phyloP scores from a whole-genome alignment of 345 rosid species.

The Microcos paniculata region DNA sequence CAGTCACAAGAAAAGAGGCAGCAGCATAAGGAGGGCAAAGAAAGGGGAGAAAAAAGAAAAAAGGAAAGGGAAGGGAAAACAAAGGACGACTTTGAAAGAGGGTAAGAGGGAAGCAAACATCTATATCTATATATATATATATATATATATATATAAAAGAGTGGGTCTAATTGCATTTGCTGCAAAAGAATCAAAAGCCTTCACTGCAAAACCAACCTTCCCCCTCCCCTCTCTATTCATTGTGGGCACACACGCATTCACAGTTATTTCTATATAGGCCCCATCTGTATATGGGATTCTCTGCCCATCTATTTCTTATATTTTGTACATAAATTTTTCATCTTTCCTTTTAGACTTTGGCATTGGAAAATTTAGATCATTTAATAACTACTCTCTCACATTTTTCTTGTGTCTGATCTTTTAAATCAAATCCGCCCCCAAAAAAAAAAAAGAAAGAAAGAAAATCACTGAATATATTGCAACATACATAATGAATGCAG shows the following conservation, averaged over 20 bases:
- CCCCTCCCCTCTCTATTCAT: conserved; percentile 17
- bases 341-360: background rate
- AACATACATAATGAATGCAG: background rate
- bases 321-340: background rate
- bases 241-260: conserved; percentile 35
- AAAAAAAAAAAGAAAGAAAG: no score
- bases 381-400: no score
- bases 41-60: background rate
- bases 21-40: background rate
- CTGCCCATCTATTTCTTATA: background rate
- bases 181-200: conserved; percentile 41
- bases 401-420: no score
- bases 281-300: conserved; percentile 18
- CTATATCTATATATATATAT: background rate
- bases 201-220: conserved; percentile 26
- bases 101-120: conserved; percentile 20
- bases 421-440: no score
- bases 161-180: conserved; percentile 27
- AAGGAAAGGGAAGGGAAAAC: background rate
- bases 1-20: conserved; percentile 36
- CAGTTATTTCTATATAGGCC: conserved; percentile 19
- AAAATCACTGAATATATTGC: background rate
- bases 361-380: background rate
- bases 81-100: background rate
- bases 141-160: conserved; percentile 6